Conservation (phyloP, 768 basidiomycete species). For the Podaxis sp. region DNA sequence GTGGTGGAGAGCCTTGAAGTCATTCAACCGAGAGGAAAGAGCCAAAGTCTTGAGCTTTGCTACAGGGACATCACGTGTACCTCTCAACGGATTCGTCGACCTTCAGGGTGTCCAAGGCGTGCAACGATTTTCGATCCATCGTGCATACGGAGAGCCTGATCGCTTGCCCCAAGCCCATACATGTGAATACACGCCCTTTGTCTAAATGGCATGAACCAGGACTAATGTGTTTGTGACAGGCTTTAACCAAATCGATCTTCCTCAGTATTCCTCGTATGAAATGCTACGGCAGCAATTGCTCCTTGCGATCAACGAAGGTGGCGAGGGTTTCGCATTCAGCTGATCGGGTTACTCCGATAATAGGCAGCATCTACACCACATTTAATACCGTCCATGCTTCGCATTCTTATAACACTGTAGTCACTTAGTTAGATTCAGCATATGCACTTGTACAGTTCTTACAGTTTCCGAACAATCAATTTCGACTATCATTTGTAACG, state of each 20-base stretch:
- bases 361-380: slow-evolving; percentile 11
- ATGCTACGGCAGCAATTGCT: slow-evolving; percentile 90
- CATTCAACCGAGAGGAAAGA: slow-evolving; percentile 94
- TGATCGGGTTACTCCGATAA: slow-evolving; percentile 35
- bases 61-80: slow-evolving; percentile 90
- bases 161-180: slow-evolving; percentile 89
- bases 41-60: slow-evolving; percentile 98
- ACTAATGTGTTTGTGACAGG: slow-evolving; percentile 41
- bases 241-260: slow-evolving; percentile 94
- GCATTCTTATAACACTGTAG: neutral
- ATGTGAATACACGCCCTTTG: slow-evolving; percentile 46
- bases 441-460: slow-evolving; percentile 16
- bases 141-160: slow-evolving; percentile 85
- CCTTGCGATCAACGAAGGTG: slow-evolving; percentile 93
- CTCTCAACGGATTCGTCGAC: slow-evolving; percentile 91
- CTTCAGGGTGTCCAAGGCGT: slow-evolving; percentile 94
- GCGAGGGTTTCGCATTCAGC: slow-evolving; percentile 91
- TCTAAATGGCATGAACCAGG: neutral
- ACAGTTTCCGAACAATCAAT: neutral
- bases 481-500: neutral
- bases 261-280: slow-evolving; percentile 94
- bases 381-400: slow-evolving; percentile 11
- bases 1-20: slow-evolving; percentile 99
- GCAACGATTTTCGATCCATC: slow-evolving; percentile 94
- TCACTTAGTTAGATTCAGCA: slow-evolving; percentile 17